Evolutionary conservation across 345 rosid genomes (phyloP), one percentile per base, ranked within the genome.

Genomic region (Durio zibethinus): DNA sequence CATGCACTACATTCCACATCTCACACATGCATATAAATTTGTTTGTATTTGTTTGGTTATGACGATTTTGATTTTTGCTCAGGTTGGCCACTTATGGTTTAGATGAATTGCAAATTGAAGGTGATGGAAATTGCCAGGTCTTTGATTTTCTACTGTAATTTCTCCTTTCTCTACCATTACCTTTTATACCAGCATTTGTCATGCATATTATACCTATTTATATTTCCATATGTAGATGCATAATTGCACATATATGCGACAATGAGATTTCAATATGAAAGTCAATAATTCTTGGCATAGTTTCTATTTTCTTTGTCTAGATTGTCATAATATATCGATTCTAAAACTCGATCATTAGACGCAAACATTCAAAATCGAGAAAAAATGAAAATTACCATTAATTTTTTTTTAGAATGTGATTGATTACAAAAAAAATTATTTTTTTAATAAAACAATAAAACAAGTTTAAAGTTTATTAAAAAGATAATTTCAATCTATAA

Each of bases 61-160:
- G 35, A 53, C 67, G 15, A 72, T 47, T 21, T 80, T 70, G 23
- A 14, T 75, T 78, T 82, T 63, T 47, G 20, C 76, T 83, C 72
- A 92, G 98, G 83, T 87, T 92, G 91, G 81, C 84, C 4, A 85
- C 93, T 20, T 94, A 92, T 88, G 91, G 87, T 29, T 84, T 94
- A 81, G 89, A 86, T 64, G 98, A 94, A 85, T 75, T 94, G 76
- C 94, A 89, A 76, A 92, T 92, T 36, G 98, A 90, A 75, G 97
- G 98, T 38, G 98, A 94, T 82, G 98, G 98, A 36, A 94, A 94
- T 82, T 94, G 97, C 78, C 97, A 94, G 98, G 98, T 92, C 4
- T 45, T 73, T 25, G 50, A 23, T n/a, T 8, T 23, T 43, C 29
- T 65, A 74, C 27, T 62, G 52, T 59, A 64, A 57, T n/a, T 42